These are phyloP conservation scores for Phytopythium kandeliae DNA, from an alignment of 352 stramenopile species.

Conservation along the genomic window DNA sequence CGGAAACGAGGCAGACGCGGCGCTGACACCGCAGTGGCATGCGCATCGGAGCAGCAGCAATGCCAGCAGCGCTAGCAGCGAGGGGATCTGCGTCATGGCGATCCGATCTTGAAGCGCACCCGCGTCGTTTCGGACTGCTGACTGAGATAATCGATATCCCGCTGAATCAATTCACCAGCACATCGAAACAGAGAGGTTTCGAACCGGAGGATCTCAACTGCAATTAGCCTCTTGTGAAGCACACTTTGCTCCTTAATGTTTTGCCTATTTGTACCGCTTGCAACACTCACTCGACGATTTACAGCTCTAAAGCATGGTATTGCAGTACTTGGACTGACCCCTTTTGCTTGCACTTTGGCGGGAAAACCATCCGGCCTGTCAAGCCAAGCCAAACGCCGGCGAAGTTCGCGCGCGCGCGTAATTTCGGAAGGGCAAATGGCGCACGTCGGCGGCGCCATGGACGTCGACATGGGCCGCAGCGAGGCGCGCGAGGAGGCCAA, in stretches of 20 bases:
- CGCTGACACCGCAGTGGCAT: not conserved
- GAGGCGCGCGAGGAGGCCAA: conserved; percentile 8
- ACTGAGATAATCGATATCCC: not conserved
- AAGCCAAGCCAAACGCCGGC: not conserved
- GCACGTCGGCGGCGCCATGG: conserved; percentile 6
- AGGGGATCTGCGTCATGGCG: too few species aligned
- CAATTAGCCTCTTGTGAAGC: too few species aligned
- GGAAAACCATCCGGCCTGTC: not conserved
- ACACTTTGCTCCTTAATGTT: too few species aligned
- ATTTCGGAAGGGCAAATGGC: not conserved
- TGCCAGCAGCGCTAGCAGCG: not conserved
- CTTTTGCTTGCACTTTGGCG: too few species aligned
- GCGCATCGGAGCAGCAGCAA: not conserved
- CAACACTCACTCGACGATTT: too few species aligned
- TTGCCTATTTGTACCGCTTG: too few species aligned
- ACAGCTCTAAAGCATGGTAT: too few species aligned
- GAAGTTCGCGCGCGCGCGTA: not conserved
- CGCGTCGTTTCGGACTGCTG: not conserved
- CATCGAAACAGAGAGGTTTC: too few species aligned
- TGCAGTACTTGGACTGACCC: too few species aligned
- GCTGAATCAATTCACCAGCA: not conserved
- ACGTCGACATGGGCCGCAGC: conserved; percentile 27
- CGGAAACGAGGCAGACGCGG: not conserved
- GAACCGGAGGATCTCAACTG: too few species aligned
- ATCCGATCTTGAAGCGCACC: not conserved